Conservation (phyloP, 164 flowering plant genomes). For the Vitis amurensis region DNA sequence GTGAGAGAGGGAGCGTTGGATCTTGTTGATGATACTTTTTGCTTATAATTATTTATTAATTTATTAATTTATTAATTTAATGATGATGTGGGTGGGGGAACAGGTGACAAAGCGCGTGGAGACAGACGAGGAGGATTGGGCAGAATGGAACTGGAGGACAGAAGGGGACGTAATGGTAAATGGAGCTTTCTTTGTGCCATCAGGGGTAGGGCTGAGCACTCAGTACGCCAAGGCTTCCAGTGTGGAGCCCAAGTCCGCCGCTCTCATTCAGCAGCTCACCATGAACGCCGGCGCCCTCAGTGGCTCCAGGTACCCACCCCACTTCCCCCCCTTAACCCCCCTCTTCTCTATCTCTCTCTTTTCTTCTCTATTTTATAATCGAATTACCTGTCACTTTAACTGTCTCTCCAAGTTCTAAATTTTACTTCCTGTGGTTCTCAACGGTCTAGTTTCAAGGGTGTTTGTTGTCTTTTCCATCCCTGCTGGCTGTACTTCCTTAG, state of each 20-base stretch:
- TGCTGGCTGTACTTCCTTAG: neutral
- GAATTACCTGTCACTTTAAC: neutral
- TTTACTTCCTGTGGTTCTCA: too few species aligned
- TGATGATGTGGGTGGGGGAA: too few species aligned
- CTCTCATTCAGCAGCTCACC: slow-evolving; percentile 61
- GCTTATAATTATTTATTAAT: too few species aligned
- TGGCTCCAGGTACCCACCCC: slow-evolving; percentile 42
- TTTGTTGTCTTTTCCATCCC: too few species aligned
- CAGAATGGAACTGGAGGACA: slow-evolving; percentile 82
- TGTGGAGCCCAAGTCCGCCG: slow-evolving; percentile 63
- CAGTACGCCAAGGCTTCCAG: slow-evolving; percentile 66
- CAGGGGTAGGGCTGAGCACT: slow-evolving; percentile 50
- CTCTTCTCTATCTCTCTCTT: neutral
- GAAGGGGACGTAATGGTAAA: slow-evolving; percentile 83
- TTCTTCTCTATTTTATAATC: neutral
- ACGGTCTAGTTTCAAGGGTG: too few species aligned
- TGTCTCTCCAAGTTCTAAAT: too few species aligned
- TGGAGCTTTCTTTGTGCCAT: slow-evolving; percentile 88
- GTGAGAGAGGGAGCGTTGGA: too few species aligned
- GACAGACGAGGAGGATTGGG: slow-evolving; percentile 60
- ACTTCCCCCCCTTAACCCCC: too few species aligned
- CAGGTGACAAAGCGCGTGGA: slow-evolving; percentile 35
- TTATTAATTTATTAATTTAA: too few species aligned
- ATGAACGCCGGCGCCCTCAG: slow-evolving; percentile 71
- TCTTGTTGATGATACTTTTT: too few species aligned